A percentile compares a stretch with the other conserved stretches of the same genome.
Evolutionary conservation across 2,329 filamentous ascomycete genomes (phyloP).

Genomic region (Alternaria sp.): DNA sequence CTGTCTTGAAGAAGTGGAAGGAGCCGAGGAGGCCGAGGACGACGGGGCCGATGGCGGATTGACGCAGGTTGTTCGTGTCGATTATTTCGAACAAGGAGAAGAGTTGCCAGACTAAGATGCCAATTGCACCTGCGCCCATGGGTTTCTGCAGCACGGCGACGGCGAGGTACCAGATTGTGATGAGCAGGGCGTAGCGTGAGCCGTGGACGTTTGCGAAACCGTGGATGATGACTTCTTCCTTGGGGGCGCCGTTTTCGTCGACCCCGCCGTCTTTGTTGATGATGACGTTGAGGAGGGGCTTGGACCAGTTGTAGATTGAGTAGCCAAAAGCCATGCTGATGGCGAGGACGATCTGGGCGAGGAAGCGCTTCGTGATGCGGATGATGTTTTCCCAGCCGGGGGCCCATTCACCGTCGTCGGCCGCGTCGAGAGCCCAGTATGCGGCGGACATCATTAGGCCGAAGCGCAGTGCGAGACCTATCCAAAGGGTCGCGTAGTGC

Average conservation of each 20-base stretch:
- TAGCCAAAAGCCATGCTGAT: conserved; percentile 84
- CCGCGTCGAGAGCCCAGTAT: conserved; percentile 90
- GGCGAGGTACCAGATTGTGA: conserved; percentile 77
- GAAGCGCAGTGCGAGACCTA: conserved; percentile 77
- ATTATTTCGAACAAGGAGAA: conserved; percentile 74
- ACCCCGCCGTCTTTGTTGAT: conserved; percentile 33
- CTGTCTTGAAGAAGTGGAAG: conserved; percentile 97
- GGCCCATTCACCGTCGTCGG: conserved; percentile 85
- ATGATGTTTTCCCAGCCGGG: conserved; percentile 59
- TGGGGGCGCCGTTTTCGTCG: conserved; percentile 32
- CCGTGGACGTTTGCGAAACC: conserved; percentile 95
- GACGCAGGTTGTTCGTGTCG: conserved; percentile 66
- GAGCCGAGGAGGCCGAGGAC: conserved; percentile 87
- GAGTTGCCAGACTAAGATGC: conserved; percentile 85
- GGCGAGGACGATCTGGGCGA: conserved; percentile 81
- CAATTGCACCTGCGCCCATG: conserved; percentile 87
- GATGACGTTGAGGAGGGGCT: conserved; percentile 80
- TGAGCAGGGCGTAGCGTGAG: conserved; percentile 83
- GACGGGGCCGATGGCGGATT: conserved; percentile 79
- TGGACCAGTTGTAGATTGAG: conserved; percentile 83
- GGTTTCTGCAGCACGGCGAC: conserved; percentile 88
- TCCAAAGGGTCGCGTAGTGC: conserved; percentile 83
- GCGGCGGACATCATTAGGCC: conserved; percentile 76
- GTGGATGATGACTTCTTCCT: conserved; percentile 72
- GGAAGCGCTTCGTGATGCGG: conserved; percentile 75